Evolutionary conservation across 768 basidiomycete genomes (phyloP), one percentile per base, ranked within the genome.

Genomic region (Xerocomellus dryophilus): DNA sequence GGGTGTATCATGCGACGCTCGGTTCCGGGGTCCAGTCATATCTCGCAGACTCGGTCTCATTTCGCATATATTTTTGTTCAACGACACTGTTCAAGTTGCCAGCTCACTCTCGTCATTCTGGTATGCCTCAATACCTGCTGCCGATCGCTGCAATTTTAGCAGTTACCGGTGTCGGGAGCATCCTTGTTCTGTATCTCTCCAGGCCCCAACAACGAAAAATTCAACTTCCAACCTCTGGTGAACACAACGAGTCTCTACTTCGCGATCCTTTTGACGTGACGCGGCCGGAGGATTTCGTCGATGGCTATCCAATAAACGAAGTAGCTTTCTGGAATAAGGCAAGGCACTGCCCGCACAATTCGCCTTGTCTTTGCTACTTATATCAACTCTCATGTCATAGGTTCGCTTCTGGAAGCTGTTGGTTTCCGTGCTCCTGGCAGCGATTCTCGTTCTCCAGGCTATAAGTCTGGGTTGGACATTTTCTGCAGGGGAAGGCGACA

Each of bases 261-360:
- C 66, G 12, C 15, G 87, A 89, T 61, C 82, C 85, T 11, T 89
- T 88, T 63, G 81, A 83, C 64, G 84, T 93, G n/a, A 80, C 82
- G 18, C 82, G 66, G n/a, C 80, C 83, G 9, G 85, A 86, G 65
- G 90, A 93, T 60, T 59, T 81, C 34, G 54, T 84, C 12, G 84
- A 89, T 56, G 88, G 88, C 4, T 78, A 79, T 48, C 84, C 88
- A 8, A 73, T 89, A 38, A 70, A 87, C 21, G 84, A 80, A 47
- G 74, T 73, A 4, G 69, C 53, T 4, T 90, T 90, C 67, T 85
- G 84, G 84, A 59, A 62, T n/a, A 71, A 73, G 68, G 84, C 80
- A 59, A n/a, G 42, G 78, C 70, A 43, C 27, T 29, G 3, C 29
- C 5, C 23, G 9, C 9, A 34, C 27, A 52, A 21, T 14, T 38